Evolutionary conservation across 331 rosid genomes (phyloP), one percentile per base, ranked within the genome.

Genomic region (Quercus tomentella): DNA sequence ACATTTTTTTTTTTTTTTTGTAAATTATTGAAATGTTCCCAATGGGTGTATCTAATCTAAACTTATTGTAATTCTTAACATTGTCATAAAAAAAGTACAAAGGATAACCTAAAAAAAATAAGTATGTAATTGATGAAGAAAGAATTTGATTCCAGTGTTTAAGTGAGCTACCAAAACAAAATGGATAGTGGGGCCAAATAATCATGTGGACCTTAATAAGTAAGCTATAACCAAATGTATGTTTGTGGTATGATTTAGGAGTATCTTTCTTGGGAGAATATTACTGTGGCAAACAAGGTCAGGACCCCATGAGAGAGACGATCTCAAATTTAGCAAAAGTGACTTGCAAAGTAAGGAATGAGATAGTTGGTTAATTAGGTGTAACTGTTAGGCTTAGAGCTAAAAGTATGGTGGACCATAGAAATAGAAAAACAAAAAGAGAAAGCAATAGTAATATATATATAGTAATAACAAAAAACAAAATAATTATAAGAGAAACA

Each of bases 241-340:
- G 92, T 87, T 3, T 92, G 94, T 76, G 49, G 49, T 41, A 20
- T 74, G 70, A 78, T 77, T 79, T 70, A 71, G 77, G 80, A 83
- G 89, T 87, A 90, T 90, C 95, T 84, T 87, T 86, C 88, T 87
- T 79, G 84, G 84, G 88, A 33, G 88, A 89, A 90, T 90, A 87
- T 89, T 91, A 89, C 82, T 71, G 82, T 81, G 76, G 72, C 85
- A 37, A 37, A 37, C 43, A 82, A 80, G 82, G 80, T 87, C 76
- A 73, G 85, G 60, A 58, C 79, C 83, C 87, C 78, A 58, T 66
- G 21, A 85, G 45, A 80, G 23, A 6, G 78, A 74, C 80, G 81
- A 87, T 83, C 86, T 72, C 89, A 73, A 51, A 72, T 71, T 60
- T 68, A 54, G 80, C 79, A 79, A 16, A 63, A 26, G 37, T 73